Base-by-base conservation (phyloP, 192 early-diverging fungal species). In the Linnemannia exigua region DNA sequence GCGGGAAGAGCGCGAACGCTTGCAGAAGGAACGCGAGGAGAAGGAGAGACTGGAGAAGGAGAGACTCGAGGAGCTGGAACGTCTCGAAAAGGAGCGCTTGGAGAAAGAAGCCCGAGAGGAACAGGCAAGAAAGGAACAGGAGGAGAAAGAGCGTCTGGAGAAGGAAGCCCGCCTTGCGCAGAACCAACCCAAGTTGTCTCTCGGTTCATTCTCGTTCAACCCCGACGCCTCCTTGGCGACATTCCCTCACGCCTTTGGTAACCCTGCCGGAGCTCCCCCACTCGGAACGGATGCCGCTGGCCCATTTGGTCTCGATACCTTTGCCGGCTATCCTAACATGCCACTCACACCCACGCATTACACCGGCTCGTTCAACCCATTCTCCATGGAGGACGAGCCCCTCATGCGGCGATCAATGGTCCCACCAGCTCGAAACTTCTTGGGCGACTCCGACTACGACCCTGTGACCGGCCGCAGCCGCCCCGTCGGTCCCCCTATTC, bases 291-390 rank as follows among this genome's bases (percentile, higher is more conserved):
- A 80, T 31, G 36, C 54, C 5, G 47, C 58, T 9, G 74, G 70
- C 5, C 47, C 74, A 2, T 80, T 86, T 51, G 84, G 84, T 12
- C 7, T 86, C 46, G 70, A 73, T 47, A 77, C 73, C 17, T 77
- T 84, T 79, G 63, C 88, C 17, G 76, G 72, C 35, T 72, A 76
- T 38, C 46, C 80, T 19, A 79, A 79, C 38, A 36, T 82, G 44
- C 63, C 87, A n/a, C 58, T 82, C 9, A 79, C 86, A 16, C 84
- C 85, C 16, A 61, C 77, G 11, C 76, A 82, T 35, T 90, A 90
- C 61, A 85, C 86, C 54, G 89, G 89, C 9, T 82, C 88, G 41
- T 90, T 90, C 74, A 90, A 90, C 51, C 89, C 89, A 19, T 90
- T 90, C 70, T 79, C 88, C 1, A 37, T 81, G 48, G 86, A 89